Evolutionary conservation across 805 yeast genomes (phyloP).

Genomic region (Metschnikowia anglica): DNA sequence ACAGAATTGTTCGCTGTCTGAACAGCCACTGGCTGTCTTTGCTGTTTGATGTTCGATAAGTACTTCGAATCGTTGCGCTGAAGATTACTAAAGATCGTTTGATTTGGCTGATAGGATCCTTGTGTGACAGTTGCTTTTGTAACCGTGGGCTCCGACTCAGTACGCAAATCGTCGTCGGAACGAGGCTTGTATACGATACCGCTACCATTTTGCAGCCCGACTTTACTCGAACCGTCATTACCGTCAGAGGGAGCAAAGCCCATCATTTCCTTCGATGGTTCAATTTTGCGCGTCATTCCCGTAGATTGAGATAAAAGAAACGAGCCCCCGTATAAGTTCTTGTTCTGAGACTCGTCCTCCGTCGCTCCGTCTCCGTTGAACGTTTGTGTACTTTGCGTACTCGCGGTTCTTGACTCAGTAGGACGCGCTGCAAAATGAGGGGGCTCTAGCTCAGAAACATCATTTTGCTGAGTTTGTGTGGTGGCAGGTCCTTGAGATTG

Average conservation of each 20-base stretch:
- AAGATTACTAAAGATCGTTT: constrained; percentile 41
- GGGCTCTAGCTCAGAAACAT: background rate
- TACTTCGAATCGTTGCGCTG: constrained; percentile 41
- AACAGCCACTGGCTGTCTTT: constrained; percentile 11
- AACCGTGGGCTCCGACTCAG: constrained; percentile 30
- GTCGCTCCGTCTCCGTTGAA: background rate
- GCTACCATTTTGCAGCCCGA: constrained; percentile 14
- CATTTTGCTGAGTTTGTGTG: too few relatives aligned
- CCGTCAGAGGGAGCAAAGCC: background rate
- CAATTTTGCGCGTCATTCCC: constrained; percentile 38
- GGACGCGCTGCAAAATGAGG: constrained; percentile 1
- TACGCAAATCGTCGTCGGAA: constrained; percentile 8
- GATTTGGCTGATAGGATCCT: constrained; percentile 43
- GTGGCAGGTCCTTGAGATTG: background rate
- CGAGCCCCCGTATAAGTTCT: constrained; percentile 43
- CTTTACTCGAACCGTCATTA: constrained; percentile 9
- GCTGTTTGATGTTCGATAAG: constrained; percentile 25
- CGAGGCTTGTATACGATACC: constrained; percentile 38
- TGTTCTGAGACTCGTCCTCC: background rate
- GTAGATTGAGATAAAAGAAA: constrained; percentile 44
- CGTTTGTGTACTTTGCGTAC: background rate
- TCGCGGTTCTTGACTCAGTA: background rate
- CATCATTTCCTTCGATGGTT: constrained; percentile 9
- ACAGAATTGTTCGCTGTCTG: background rate
- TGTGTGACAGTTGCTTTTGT: constrained; percentile 34